Base-by-base conservation (phyloP, 192 early-diverging fungal genomes). In the Jimgerdemannia lactiflua region DNA sequence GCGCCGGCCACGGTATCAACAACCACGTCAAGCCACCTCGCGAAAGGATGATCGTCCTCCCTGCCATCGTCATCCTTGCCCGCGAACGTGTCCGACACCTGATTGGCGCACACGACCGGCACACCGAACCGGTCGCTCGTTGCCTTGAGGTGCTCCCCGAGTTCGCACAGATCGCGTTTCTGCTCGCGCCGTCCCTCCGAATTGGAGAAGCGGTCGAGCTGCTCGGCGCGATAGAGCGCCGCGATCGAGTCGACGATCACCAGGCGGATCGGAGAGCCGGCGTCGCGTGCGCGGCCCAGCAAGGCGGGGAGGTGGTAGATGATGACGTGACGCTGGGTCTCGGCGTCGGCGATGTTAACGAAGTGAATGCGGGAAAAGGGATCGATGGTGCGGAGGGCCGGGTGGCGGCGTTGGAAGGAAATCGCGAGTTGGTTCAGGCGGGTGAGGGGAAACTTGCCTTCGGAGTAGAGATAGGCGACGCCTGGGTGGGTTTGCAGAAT, bases 191-290 rank as follows among this genome's bases (percentile, higher is more conserved):
- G 64, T 3, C 67, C 66, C 19, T 20, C 64, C 64, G 67, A 68
- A 72, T 78, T 64, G 8, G 29, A 29, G 29, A 29, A 29, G 42
- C 70, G 39, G 70, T 71, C 67, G 18, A 67, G 68, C 20, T 86
- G 85, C 19, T 84, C 88, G 42, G 80, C 86, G 18, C 93, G 86
- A 79, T 95, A 90, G 54, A 91, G 90, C 8, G 93, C 91, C 4
- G 94, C 87, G 29, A 98, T 92, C 0, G 95, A 95, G 79, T 98
- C 97, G 43, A 98, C 87, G 7, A 96, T 87, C 19, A 98, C 80
- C 59, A 97, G 78, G n/a, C 87, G 79, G 42, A 95, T 86, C 3
- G 79, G 76, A 29, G 85, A 83, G 14, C 49, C 8, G 49, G 8
- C 49, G 2, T 14, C 14, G 14, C 49, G 6, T 2, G 14, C 14